Conservation (phyloP, 2,329 filamentous ascomycete species). For the Beauveria asiatica region DNA sequence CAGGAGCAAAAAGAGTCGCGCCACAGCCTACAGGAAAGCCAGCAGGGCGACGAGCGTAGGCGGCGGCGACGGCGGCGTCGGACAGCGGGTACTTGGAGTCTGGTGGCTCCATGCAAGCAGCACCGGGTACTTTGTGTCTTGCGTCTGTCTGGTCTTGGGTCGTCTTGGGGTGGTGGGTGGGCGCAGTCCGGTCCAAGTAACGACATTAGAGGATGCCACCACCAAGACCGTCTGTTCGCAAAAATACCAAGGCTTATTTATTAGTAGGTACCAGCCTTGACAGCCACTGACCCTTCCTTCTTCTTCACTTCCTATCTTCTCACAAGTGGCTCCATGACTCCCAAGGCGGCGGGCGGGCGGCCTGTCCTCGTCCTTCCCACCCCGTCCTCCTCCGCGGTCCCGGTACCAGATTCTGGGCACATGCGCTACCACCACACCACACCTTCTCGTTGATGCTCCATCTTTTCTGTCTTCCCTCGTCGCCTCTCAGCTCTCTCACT, state of each 20-base stretch:
- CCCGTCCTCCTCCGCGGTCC: not conserved
- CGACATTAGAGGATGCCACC: not conserved
- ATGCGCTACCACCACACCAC: conserved; percentile 4
- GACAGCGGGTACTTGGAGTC: not conserved
- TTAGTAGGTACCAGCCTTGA: not conserved
- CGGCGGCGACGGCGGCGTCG: not conserved
- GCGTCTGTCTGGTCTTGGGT: not conserved
- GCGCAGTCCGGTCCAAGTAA: not conserved
- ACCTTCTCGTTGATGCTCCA: not conserved
- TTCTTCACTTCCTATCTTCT: too few species aligned
- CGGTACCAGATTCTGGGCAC: conserved; percentile 4
- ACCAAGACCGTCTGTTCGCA: not conserved
- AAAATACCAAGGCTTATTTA: too few species aligned
- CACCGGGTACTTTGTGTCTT: not conserved
- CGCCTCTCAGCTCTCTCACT: not conserved
- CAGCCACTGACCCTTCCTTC: not conserved
- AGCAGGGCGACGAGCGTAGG: not conserved
- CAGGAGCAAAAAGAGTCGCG: conserved; percentile 1
- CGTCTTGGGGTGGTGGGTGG: not conserved
- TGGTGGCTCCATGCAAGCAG: not conserved
- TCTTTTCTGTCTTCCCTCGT: not conserved
- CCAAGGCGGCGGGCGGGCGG: not conserved
- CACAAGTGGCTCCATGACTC: too few species aligned
- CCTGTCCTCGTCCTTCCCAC: not conserved
- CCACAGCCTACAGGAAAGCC: not conserved